These are phyloP conservation scores for Thelonectria blattea DNA, from an alignment of 2,329 filamentous ascomycete species.

Conservation along the genomic window DNA sequence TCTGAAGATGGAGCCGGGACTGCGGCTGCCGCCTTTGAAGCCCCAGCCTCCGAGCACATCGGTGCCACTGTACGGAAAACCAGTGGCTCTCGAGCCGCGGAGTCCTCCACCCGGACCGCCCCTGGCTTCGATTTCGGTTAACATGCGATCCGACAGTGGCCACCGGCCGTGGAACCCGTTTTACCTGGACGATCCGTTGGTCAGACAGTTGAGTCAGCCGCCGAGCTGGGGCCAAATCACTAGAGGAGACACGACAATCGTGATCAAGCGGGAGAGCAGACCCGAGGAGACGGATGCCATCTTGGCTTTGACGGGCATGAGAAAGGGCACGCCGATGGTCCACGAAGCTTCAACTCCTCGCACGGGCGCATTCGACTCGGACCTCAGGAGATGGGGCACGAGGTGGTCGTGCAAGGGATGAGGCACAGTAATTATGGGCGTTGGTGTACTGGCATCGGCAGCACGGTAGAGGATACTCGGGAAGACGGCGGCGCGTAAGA, in stretches of 20 bases:
- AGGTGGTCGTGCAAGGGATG: constrained; percentile 20
- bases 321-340: constrained; percentile 25
- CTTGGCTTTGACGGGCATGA: constrained; percentile 33
- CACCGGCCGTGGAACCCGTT: constrained; percentile 32
- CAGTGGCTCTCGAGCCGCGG: constrained; percentile 40
- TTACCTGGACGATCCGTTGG: constrained; percentile 32
- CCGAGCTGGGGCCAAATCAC: constrained; percentile 22
- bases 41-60: constrained; percentile 30
- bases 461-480: constrained; percentile 11
- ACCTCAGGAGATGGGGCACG: constrained; percentile 29
- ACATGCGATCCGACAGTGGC: constrained; percentile 32
- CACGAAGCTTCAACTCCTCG: constrained; percentile 8
- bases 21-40: constrained; percentile 41
- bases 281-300: constrained; percentile 34
- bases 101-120: constrained; percentile 37
- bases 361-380: constrained; percentile 5
- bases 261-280: constrained; percentile 23
- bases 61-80: constrained; percentile 29
- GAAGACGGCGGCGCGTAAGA: constrained; percentile 2
- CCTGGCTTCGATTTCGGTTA: constrained; percentile 41
- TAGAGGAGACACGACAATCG: constrained; percentile 15
- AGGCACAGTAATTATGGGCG: constrained; percentile 13
- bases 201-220: constrained; percentile 29
- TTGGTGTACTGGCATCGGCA: not conserved
- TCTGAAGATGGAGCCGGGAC: constrained; percentile 22